These are phyloP conservation scores for Zygosaccharomyces pseudorouxii DNA, from an alignment of 805 yeast genomes.

Conservation along the genomic window DNA sequence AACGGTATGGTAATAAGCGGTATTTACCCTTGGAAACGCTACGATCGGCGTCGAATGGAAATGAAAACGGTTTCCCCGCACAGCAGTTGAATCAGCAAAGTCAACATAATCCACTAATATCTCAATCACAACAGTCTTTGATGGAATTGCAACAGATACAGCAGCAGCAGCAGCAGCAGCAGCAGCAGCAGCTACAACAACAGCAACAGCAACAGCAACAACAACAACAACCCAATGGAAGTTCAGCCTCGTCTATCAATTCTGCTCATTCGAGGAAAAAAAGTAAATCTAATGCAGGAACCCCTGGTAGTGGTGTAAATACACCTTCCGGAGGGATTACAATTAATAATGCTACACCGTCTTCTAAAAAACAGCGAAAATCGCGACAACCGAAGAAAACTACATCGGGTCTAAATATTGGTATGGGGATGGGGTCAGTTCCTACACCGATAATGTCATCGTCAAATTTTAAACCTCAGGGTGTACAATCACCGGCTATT, in stretches of 20 bases:
- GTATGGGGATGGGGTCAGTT: background rate
- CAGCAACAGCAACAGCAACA: constrained; percentile 1
- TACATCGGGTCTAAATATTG: constrained; percentile 1
- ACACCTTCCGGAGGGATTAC: constrained; percentile 15
- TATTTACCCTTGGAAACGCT: constrained; percentile 27
- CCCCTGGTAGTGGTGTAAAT: constrained; percentile 16
- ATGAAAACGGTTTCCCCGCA: background rate
- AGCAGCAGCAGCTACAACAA: constrained; percentile 3
- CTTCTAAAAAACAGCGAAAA: constrained; percentile 29
- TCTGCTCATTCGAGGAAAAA: constrained; percentile 4
- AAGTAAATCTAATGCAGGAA: constrained; percentile 18
- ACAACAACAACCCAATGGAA: constrained; percentile 4
- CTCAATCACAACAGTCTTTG: background rate
- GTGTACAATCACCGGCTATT: background rate
- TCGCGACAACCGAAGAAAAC: constrained; percentile 25
- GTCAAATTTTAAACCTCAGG: constrained; percentile 2
- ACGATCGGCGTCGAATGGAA: constrained; percentile 5
- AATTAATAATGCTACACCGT: constrained; percentile 11
- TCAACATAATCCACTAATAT: constrained; percentile 1
- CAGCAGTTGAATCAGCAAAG: constrained; percentile 2
- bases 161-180: constrained; percentile 5
- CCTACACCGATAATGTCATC: constrained; percentile 1
- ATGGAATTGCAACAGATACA: background rate
- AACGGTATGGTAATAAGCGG: constrained; percentile 17
- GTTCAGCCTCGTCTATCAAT: background rate